Evolutionary conservation across 768 basidiomycete genomes (phyloP).

Genomic region (Sporobolomyces pararoseus): DNA sequence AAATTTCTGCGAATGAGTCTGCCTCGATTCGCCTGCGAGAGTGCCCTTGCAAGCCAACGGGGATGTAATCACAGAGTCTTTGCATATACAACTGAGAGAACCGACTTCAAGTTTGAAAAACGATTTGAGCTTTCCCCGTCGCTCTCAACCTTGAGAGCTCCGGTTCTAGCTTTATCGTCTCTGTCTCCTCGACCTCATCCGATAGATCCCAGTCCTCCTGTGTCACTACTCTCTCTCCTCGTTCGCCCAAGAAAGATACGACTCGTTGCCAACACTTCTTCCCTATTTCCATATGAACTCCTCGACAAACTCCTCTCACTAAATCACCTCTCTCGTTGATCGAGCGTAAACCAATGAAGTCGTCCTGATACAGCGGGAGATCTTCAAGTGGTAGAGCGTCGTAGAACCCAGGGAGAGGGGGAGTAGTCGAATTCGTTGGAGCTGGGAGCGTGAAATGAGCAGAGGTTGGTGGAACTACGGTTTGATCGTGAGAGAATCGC

Average conservation of each 20-base stretch:
- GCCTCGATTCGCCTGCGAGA: too few species aligned
- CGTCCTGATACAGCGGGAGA: slow-evolving; percentile 44
- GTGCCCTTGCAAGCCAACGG: too few species aligned
- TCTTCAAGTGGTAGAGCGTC: slow-evolving; percentile 25
- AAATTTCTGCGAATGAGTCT: too few species aligned
- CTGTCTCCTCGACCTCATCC: too few species aligned
- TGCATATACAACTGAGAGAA: too few species aligned
- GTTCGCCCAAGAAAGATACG: slow-evolving; percentile 37
- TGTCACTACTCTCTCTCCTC: too few species aligned
- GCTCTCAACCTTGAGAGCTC: too few species aligned
- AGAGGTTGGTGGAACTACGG: neutral
- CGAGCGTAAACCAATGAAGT: slow-evolving; percentile 45
- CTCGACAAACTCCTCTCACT: slow-evolving; percentile 39
- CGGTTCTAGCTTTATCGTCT: too few species aligned
- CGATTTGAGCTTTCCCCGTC: too few species aligned
- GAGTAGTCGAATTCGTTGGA: slow-evolving; percentile 19
- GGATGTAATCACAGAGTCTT: too few species aligned
- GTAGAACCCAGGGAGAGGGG: slow-evolving; percentile 12
- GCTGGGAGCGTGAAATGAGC: neutral
- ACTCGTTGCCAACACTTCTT: slow-evolving; percentile 43
- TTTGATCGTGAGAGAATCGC: slow-evolving; percentile 40
- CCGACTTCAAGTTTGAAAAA: too few species aligned
- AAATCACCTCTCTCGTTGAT: slow-evolving; percentile 40
- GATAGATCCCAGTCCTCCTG: too few species aligned
- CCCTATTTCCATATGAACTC: slow-evolving; percentile 46